These are phyloP conservation scores for Mycosarcoma maydis DNA, from an alignment of 1,284 basidiomycete species.

Conservation along the genomic window DNA sequence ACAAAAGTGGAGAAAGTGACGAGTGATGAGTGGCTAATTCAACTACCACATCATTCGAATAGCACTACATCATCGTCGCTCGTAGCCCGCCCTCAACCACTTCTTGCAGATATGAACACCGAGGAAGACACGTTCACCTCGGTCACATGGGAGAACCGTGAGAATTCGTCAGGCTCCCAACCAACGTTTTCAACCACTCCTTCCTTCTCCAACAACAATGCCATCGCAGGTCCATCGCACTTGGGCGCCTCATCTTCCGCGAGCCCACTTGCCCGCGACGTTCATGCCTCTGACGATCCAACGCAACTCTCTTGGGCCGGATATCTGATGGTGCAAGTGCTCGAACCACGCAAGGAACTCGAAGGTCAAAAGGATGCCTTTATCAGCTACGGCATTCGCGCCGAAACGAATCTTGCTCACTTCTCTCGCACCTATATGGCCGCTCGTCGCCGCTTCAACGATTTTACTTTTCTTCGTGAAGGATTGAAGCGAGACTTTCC, in stretches of 20 bases:
- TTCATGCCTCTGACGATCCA: slow-evolving; percentile 21
- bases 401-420: slow-evolving; percentile 84
- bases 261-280: slow-evolving; percentile 17
- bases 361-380: slow-evolving; percentile 90
- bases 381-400: slow-evolving; percentile 90
- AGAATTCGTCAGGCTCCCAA: slow-evolving; percentile 30
- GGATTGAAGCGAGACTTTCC: slow-evolving; percentile 91
- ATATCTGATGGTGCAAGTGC: slow-evolving; percentile 74
- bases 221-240: slow-evolving; percentile 26
- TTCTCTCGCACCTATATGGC: slow-evolving; percentile 74
- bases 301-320: slow-evolving; percentile 54
- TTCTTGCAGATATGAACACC: slow-evolving; percentile 20
- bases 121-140: slow-evolving; percentile 61
- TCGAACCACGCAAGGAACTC: slow-evolving; percentile 92
- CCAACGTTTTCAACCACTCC: slow-evolving; percentile 28
- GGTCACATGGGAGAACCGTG: slow-evolving; percentile 58
- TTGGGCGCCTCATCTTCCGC: slow-evolving; percentile 12
- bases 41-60: too few relatives aligned
- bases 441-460: slow-evolving; percentile 88
- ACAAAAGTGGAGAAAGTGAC: slow-evolving; percentile 2
- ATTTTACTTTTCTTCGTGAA: slow-evolving; percentile 93
- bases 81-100: not conserved
- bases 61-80: not conserved
- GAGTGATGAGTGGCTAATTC: too few relatives aligned
- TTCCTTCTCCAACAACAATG: slow-evolving; percentile 18